These are phyloP conservation scores for Lactarius sp. DNA, from an alignment of 768 basidiomycete species.

Conservation along the genomic window DNA sequence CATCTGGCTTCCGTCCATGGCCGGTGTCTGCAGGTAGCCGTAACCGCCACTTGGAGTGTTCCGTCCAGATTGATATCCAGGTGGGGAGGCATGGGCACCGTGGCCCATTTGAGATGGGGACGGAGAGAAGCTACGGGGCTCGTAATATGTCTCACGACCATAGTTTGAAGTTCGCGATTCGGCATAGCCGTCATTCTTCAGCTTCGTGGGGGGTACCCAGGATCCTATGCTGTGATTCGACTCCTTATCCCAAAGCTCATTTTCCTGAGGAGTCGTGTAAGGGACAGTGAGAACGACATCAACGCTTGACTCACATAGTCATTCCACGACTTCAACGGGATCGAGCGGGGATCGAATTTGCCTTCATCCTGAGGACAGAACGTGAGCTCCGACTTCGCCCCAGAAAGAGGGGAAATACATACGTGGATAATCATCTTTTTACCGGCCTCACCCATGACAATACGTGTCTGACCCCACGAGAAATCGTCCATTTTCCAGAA, in stretches of 20 bases:
- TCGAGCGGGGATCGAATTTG: conserved; percentile 89
- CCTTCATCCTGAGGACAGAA: conserved; percentile 76
- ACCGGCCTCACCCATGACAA: conserved; percentile 90
- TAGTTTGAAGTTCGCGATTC: conserved; percentile 80
- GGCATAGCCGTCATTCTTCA: conserved; percentile 67
- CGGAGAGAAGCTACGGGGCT: conserved; percentile 50
- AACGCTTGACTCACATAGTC: conserved; percentile 65
- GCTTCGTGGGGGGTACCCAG: conserved; percentile 76
- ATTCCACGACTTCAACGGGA: conserved; percentile 95
- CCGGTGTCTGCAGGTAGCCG: too few species aligned
- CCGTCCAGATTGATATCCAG: conserved; percentile 73
- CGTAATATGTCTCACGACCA: conserved; percentile 84
- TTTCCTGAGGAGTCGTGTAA: conserved; percentile 52
- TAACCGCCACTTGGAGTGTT: conserved; percentile 52
- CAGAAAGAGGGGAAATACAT: conserved; percentile 31
- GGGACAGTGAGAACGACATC: neutral
- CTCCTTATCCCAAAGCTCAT: conserved; percentile 96
- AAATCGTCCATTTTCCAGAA: conserved; percentile 99
- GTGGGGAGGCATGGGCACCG: conserved; percentile 45
- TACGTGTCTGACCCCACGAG: conserved; percentile 90
- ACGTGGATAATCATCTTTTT: conserved; percentile 96
- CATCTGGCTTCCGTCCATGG: conserved; percentile 35
- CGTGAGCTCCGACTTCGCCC: conserved; percentile 12
- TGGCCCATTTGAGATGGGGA: conserved; percentile 70
- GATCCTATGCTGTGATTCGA: conserved; percentile 94